Conservation (phyloP, 2,329 filamentous ascomycete species). For the Polychaeton citri region DNA sequence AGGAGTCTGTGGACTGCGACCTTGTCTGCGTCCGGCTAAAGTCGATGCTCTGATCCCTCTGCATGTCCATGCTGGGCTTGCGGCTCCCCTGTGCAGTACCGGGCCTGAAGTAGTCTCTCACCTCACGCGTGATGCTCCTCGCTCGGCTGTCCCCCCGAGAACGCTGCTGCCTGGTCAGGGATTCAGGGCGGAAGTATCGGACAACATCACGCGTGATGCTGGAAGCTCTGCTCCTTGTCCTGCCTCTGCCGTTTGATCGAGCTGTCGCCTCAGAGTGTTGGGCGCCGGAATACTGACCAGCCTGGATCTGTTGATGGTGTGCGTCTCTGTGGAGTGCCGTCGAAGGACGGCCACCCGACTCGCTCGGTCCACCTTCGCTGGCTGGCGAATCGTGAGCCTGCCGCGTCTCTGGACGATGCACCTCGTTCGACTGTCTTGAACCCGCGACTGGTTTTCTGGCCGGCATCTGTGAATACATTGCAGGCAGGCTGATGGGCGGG, state of each 20-base stretch:
- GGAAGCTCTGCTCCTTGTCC: conserved; percentile 4
- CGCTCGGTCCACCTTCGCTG: background rate
- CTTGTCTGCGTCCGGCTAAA: conserved; percentile 12
- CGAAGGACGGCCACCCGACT: background rate
- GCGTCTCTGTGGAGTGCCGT: background rate
- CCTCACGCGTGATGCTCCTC: conserved; percentile 22
- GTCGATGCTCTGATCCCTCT: conserved; percentile 1
- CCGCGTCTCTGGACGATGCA: background rate
- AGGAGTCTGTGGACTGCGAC: conserved; percentile 13
- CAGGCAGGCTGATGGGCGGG: conserved; percentile 2
- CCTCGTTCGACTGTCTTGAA: background rate
- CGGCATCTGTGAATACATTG: conserved; percentile 8
- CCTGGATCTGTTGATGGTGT: background rate
- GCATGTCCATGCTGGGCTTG: conserved; percentile 16
- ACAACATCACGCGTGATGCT: conserved; percentile 6
- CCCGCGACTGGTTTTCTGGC: conserved; percentile 14
- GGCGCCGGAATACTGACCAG: background rate
- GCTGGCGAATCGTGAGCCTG: background rate
- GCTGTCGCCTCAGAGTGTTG: background rate
- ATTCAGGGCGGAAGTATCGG: conserved; percentile 5
- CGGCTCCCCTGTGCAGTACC: conserved; percentile 10
- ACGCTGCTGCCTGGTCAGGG: conserved; percentile 3
- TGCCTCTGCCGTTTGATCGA: background rate
- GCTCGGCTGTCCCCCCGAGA: conserved; percentile 17
- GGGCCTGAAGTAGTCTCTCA: conserved; percentile 30